A percentile compares a stretch with the other conserved stretches of the same genome.
These are phyloP conservation scores for Hyaloscypha variabilis DNA, from an alignment of 495 filamentous ascomycete genomes.

Conservation along the genomic window DNA sequence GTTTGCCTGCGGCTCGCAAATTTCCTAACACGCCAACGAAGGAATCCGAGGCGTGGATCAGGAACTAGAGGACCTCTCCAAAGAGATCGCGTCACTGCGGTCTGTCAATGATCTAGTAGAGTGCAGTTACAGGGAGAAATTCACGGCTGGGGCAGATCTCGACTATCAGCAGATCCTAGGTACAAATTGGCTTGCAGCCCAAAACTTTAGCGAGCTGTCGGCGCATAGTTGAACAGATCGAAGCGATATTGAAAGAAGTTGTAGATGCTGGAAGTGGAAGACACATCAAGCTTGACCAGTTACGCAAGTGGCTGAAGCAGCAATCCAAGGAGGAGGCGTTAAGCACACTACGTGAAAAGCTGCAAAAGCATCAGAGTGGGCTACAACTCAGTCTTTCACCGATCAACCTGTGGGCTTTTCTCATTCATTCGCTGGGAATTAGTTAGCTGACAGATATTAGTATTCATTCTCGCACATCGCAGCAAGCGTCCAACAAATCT, in stretches of 20 bases:
- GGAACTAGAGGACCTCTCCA: constrained; percentile 8
- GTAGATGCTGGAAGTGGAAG: constrained; percentile 9
- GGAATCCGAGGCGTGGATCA: constrained; percentile 7
- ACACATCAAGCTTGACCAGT: constrained; percentile 7
- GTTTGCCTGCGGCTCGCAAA: constrained; percentile 10
- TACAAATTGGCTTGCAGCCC: constrained; percentile 10
- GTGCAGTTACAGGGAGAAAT: neutral
- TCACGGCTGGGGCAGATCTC: neutral
- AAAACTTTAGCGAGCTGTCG: constrained; percentile 5
- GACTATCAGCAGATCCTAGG: neutral
- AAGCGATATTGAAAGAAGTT: constrained; percentile 10
- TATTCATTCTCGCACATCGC: constrained; percentile 3
- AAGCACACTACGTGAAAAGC: constrained; percentile 5
- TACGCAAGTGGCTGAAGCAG: constrained; percentile 13
- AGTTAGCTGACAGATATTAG: constrained; percentile 9
- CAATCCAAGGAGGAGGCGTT: constrained; percentile 4
- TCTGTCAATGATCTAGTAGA: constrained; percentile 4
- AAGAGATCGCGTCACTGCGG: constrained; percentile 3
- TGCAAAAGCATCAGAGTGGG: constrained; percentile 1
- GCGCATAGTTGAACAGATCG: constrained; percentile 3
- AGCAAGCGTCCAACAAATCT: constrained; percentile 8
- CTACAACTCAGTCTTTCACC: constrained; percentile 11
- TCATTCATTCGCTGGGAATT: neutral
- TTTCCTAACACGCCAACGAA: constrained; percentile 9
- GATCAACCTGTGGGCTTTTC: neutral